These are phyloP conservation scores for Tremella mesenterica DNA, from an alignment of 768 basidiomycete species.

Conservation along the genomic window DNA sequence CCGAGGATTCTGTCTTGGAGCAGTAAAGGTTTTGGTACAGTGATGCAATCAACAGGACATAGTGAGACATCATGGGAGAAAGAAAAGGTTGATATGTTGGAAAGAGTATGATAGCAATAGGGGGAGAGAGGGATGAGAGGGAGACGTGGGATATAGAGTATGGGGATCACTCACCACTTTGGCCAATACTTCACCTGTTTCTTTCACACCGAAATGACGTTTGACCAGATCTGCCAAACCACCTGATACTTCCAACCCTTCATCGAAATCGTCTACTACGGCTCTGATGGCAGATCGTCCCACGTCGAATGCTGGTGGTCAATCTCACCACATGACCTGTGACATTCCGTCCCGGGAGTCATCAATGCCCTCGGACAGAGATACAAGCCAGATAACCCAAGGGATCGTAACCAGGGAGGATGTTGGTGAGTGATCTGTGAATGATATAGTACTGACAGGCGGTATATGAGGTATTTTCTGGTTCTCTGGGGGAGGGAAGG, in stretches of 20 bases:
- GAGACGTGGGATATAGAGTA: background rate
- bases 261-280: slow-evolving; percentile 28
- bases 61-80: no score
- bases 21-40: no score
- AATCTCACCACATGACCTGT: background rate
- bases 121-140: background rate
- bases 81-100: no score
- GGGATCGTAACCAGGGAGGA: no score
- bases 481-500: no score
- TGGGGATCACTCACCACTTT: slow-evolving; percentile 19
- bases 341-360: no score
- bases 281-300: slow-evolving; percentile 22
- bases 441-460: no score
- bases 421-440: no score
- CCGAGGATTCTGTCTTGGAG: background rate
- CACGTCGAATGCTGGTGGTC: slow-evolving; percentile 25
- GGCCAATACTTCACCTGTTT: slow-evolving; percentile 22
- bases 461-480: no score
- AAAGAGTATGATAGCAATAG: background rate
- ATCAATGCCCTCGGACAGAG: no score
- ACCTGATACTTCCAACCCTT: slow-evolving; percentile 6
- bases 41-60: no score
- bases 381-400: no score
- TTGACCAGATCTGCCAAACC: slow-evolving; percentile 16
- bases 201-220: slow-evolving; percentile 21